A percentile compares a stretch with the other conserved stretches of the same genome.
Evolutionary conservation across 768 basidiomycete species (phyloP).

Genomic region (Boletales sp.): DNA sequence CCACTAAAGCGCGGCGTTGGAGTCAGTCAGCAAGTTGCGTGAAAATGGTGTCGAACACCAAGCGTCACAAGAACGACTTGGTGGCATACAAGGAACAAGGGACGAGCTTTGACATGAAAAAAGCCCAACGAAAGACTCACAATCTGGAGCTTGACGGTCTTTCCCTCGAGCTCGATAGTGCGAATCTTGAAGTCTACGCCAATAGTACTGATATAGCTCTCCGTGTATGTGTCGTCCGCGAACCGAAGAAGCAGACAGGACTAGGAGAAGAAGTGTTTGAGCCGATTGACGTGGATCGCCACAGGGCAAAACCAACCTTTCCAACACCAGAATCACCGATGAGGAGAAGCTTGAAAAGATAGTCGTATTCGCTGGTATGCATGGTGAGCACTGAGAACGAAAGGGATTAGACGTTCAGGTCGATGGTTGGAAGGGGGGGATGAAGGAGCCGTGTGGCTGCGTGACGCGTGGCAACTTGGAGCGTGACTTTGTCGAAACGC

Average conservation of each 20-base stretch:
- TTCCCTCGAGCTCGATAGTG: slow-evolving; percentile 97
- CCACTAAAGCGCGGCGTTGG: slow-evolving; percentile 52
- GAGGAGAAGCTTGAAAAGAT: slow-evolving; percentile 93
- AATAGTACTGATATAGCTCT: slow-evolving; percentile 96
- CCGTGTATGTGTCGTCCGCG: slow-evolving; percentile 96
- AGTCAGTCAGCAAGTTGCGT: slow-evolving; percentile 10
- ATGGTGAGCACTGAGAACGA: slow-evolving; percentile 40
- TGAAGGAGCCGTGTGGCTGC: slow-evolving; percentile 29
- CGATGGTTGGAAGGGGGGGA: slow-evolving; percentile 33
- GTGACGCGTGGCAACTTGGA: slow-evolving; percentile 33
- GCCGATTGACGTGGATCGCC: slow-evolving; percentile 14
- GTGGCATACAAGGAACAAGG: background rate
- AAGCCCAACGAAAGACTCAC: slow-evolving; percentile 46
- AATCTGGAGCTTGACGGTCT: slow-evolving; percentile 98
- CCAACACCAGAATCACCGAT: slow-evolving; percentile 96
- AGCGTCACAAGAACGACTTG: background rate
- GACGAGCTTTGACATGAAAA: slow-evolving; percentile 1
- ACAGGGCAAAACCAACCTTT: slow-evolving; percentile 52
- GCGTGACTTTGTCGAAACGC: slow-evolving; percentile 27
- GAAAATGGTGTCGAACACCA: background rate
- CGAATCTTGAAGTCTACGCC: slow-evolving; percentile 99
- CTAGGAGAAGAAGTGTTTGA: slow-evolving; percentile 42
- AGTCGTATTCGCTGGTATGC: slow-evolving; percentile 95
- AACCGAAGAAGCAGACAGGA: slow-evolving; percentile 91
- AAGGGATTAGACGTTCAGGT: slow-evolving; percentile 27